Conservation (phyloP, 2,329 filamentous ascomycete species). For the Fusarium sambucinum region DNA sequence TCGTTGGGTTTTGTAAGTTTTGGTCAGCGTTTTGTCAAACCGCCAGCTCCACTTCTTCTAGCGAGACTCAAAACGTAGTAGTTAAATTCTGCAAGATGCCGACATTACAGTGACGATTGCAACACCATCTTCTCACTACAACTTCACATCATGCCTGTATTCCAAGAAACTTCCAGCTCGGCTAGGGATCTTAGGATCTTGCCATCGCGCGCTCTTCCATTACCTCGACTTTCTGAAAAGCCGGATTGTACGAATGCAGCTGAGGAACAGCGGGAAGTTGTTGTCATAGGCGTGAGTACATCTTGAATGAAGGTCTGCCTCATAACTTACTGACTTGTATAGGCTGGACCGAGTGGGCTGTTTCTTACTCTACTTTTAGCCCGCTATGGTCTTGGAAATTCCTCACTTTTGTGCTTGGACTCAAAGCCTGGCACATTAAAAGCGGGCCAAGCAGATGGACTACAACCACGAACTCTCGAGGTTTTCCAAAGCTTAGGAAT, state of each 20-base stretch:
- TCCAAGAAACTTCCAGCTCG: constrained; percentile 17
- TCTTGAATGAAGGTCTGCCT: fast-evolving
- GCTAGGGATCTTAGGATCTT: constrained; percentile 16
- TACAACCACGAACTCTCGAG: constrained; percentile 22
- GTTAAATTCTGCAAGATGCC: neutral
- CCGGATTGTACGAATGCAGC: neutral
- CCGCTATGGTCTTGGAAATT: constrained; percentile 14
- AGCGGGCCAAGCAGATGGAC: constrained; percentile 24
- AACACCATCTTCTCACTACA: neutral
- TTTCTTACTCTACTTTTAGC: constrained; percentile 14
- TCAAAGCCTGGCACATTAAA: constrained; percentile 17
- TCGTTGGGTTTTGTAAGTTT: constrained; percentile 2
- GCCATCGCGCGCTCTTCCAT: constrained; percentile 3
- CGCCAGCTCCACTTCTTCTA: neutral
- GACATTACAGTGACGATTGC: neutral
- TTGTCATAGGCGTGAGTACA: constrained; percentile 9
- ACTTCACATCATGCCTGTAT: constrained; percentile 12
- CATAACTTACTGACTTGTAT: neutral
- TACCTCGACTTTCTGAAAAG: constrained; percentile 8
- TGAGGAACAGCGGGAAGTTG: constrained; percentile 5
- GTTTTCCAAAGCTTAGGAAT: constrained; percentile 22
- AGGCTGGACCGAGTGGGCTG: constrained; percentile 20
- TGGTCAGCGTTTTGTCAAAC: constrained; percentile 12
- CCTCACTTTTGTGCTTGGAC: constrained; percentile 9
- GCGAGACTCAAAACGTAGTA: neutral